Percentiles rank a stretch among this genome's conserved stretches.
Evolutionary conservation across 2,329 filamentous ascomycete genomes (phyloP).

Genomic region (Emmonsiellopsis sp.): DNA sequence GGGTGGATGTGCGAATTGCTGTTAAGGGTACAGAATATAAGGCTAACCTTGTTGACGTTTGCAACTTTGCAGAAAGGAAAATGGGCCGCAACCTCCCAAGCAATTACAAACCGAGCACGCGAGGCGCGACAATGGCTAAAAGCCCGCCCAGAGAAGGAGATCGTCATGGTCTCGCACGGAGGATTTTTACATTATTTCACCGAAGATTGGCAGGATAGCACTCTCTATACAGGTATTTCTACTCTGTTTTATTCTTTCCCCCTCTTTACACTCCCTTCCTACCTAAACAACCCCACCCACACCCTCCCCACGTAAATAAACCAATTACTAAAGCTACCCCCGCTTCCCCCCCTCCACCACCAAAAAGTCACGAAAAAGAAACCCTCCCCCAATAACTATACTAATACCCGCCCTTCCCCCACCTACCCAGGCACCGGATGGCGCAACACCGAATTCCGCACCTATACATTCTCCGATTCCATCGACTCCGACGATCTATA

Average conservation of each 20-base stretch:
- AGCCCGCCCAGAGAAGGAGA: conserved; percentile 48
- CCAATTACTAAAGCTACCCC: background rate
- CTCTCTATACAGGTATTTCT: conserved; percentile 34
- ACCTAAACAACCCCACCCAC: background rate
- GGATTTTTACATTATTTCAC: conserved; percentile 79
- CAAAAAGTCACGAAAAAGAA: conserved; percentile 13
- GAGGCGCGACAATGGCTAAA: conserved; percentile 51
- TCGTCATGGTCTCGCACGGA: conserved; percentile 73
- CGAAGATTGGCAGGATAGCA: conserved; percentile 62
- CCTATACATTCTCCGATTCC: conserved; percentile 53
- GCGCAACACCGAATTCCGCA: conserved; percentile 63
- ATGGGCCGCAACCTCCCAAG: conserved; percentile 38
- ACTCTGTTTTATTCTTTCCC: background rate
- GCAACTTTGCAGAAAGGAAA: conserved; percentile 23
- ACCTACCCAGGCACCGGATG: conserved; percentile 55
- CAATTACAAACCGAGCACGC: conserved; percentile 53
- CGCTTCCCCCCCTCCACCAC: background rate
- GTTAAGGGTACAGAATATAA: background rate
- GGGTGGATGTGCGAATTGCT: no score
- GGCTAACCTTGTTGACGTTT: background rate
- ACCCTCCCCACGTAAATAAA: background rate
- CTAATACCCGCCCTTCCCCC: conserved; percentile 12
- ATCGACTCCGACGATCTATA: conserved; percentile 39
- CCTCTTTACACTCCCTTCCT: background rate
- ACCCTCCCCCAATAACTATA: conserved; percentile 13